A percentile compares a stretch with the other conserved stretches of the same genome.
Evolutionary conservation across 305 asterid species (phyloP).

Genomic region (Fraxinus sp.): DNA sequence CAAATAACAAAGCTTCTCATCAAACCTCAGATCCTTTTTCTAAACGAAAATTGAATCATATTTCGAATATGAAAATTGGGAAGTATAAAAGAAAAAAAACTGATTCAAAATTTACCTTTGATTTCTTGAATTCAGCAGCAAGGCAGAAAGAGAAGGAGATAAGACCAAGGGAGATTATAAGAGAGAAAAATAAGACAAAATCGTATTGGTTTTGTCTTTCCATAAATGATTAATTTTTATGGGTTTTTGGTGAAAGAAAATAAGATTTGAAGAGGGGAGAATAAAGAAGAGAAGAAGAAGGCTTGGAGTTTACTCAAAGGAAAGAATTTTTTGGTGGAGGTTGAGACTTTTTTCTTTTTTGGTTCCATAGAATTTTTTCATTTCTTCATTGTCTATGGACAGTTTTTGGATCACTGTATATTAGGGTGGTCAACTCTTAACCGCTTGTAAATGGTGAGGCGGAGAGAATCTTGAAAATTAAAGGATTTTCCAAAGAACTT

Average conservation of each 20-base stretch:
- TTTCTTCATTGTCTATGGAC: neutral
- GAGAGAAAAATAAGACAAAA: conserved; percentile 29
- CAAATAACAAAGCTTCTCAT: conserved; percentile 61
- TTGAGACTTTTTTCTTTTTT: neutral
- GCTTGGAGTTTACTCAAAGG: conserved; percentile 52
- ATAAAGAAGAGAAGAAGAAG: neutral
- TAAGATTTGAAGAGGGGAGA: neutral
- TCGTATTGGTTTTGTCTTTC: conserved; percentile 32
- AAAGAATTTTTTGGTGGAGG: conserved; percentile 26
- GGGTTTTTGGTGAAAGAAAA: conserved; percentile 2
- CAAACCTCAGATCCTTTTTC: conserved; percentile 62
- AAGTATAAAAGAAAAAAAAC: neutral
- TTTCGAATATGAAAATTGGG: neutral
- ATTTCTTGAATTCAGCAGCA: conserved; percentile 69
- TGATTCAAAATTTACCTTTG: conserved; percentile 40
- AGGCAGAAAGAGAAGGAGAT: conserved; percentile 56
- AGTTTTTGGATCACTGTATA: neutral
- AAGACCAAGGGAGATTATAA: conserved; percentile 35
- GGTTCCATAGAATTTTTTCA: neutral
- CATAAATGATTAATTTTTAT: conserved; percentile 33
- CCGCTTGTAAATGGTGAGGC: neutral
- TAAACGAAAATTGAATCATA: conserved; percentile 7
- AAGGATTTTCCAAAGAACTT: neutral
- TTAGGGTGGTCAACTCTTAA: conserved; percentile 17
- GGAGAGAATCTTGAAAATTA: no score